A percentile compares a stretch with the other conserved stretches of the same genome.
These are phyloP conservation scores for Calonectria pseudoturangicola DNA, from an alignment of 2,329 filamentous ascomycete genomes.

Conservation along the genomic window DNA sequence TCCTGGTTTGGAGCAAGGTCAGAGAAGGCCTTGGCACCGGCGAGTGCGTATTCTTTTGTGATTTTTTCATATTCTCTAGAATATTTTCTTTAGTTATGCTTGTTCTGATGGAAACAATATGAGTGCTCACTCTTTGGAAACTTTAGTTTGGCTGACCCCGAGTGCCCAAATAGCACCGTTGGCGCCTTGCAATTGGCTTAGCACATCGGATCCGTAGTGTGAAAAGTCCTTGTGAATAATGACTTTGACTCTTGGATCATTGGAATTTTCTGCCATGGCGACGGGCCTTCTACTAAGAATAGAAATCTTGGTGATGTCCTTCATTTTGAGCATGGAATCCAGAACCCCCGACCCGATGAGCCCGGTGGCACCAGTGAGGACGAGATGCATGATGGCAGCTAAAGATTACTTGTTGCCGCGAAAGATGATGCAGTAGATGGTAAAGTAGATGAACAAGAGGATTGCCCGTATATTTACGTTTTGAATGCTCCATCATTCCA, in stretches of 20 bases:
- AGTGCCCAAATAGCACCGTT: conserved; percentile 47
- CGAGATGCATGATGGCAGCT: conserved; percentile 44
- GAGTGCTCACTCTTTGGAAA: conserved; percentile 43
- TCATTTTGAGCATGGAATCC: conserved; percentile 48
- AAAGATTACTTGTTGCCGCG: too few relatives aligned
- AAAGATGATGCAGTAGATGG: too few relatives aligned
- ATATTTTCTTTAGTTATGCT: background rate
- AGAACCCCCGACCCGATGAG: conserved; percentile 45
- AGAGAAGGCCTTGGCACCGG: conserved; percentile 42
- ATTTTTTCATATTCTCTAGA: conserved; percentile 44
- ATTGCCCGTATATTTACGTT: background rate
- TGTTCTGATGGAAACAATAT: background rate
- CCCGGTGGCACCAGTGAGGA: conserved; percentile 55
- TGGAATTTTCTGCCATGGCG: conserved; percentile 32
- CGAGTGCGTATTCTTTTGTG: conserved; percentile 43
- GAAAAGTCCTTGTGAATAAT: conserved; percentile 44
- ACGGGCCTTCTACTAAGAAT: conserved; percentile 47
- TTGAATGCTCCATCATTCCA: too few relatives aligned
- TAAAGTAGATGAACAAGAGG: too few relatives aligned
- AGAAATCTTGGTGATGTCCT: conserved; percentile 46
- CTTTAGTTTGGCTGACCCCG: conserved; percentile 46
- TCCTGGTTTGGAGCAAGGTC: conserved; percentile 35
- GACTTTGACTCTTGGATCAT: conserved; percentile 44
- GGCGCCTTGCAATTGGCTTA: conserved; percentile 41
- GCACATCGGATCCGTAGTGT: conserved; percentile 35